Evolutionary conservation across 2,329 filamentous ascomycete genomes (phyloP), one percentile per base, ranked within the genome.

Genomic region (Exophiala sp.): DNA sequence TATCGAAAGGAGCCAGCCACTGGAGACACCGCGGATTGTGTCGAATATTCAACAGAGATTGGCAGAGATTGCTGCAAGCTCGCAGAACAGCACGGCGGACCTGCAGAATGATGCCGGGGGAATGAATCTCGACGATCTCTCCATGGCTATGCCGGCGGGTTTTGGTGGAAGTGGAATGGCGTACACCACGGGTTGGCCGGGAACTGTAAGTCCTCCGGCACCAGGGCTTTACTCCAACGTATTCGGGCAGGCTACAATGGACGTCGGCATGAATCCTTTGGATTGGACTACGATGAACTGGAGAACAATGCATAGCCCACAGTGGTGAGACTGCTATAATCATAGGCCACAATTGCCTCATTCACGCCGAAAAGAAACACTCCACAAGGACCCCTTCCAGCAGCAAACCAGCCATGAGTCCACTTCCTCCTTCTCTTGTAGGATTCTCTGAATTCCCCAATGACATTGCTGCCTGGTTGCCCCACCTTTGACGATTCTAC

Each of bases 11-110:
- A 61, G 40, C 38, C 16, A 9, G 61, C n/a, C 20, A 18, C 39
- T 11, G 14, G 16, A 11, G 2, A 41, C 12, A 1, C 39, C 39
- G 18, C 39, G 16, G 39, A 21, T 20, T 47, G 65, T 74, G 12
- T 54, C 47, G 5, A 50, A 50, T 10, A 63, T 72, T n/a, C 65
- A 52, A 60, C 43, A 62, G 2, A 62, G 47, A 21, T n/a, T 66
- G 20, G 39, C 51, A 4, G 52, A 65, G 21, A 59, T 47, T 35
- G 20, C 44, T 12, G 43, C 4, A 34, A 24, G 44, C 47, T 44
- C 35, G 40, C 32, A 21, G 32, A 38, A 52, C 24, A 42, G 10
- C 32, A 32, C 38, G 7, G 47, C 24, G 51, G 52, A 57, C 33
- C 49, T 51, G 40, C 33, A 39, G 18, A 41, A 48, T 29, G 16